Base-by-base conservation (phyloP, 2,329 filamentous ascomycete genomes). In the Furcasterigmium sp. region DNA sequence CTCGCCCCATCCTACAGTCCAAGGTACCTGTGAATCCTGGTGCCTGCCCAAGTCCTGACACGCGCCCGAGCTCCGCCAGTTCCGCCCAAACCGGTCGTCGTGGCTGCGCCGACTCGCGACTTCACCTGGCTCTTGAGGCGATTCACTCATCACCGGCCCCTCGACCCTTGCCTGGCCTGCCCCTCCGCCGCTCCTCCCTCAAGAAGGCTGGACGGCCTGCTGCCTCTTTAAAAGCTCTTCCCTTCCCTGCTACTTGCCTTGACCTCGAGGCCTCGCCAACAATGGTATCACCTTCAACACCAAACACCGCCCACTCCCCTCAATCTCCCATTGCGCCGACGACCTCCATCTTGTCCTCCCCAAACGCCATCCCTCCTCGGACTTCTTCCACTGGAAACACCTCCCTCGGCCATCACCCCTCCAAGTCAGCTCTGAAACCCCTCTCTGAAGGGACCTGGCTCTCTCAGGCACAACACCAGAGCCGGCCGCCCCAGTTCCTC, bases 331-430 rank as follows among this genome's bases (percentile, higher is more conserved):
- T 15, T 9, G 29, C 40, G 39, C 47, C 26, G 53, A 56, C 29
- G 28, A 41, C 26, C 30, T n/a, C 17, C 39, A 41, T n/a, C 29
- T 53, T 61, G 37, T 44, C 58, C 32, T 62, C 63, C 9, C 82
- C 83, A 42, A 82, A 79, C 60, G 72, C 75, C 29, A 88, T 90
- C 43, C 85, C 87, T 17, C 82, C 83, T 3, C 78, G 86, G 49
- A 88, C 82, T 37, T 89, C 85, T 44, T 87, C 84, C 1, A 80
- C 77, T 44, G 40, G 37, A 47, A 46, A 43, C 20, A 23, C 44
- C 20, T 30, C 32, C 51, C 45, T 51, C 49, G 42, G 55, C 54
- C 54, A 54, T 28, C 56, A 54, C 21, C 57, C 62, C 11, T 55
- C 57, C 37, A 68, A 61, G 41, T 58, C 69, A 28, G 66, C 74